Conservation (phyloP, 305 asterid species). For the Fraxinus baroniana region DNA sequence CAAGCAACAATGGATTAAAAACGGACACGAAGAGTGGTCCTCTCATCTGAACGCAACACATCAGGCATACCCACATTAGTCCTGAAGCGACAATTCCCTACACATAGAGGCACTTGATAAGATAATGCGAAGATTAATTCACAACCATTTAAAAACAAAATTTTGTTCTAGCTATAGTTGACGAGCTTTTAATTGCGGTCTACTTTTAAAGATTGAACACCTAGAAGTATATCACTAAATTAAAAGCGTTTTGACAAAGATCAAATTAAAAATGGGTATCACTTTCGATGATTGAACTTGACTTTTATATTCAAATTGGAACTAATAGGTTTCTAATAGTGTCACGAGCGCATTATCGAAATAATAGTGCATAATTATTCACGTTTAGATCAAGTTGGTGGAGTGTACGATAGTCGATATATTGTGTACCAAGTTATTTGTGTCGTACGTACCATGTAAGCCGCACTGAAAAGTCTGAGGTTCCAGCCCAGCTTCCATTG, state of each 20-base stretch:
- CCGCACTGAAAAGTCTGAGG: slow-evolving; percentile 46
- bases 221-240: background rate
- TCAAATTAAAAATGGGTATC: too few relatives aligned
- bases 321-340: too few relatives aligned
- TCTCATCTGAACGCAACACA: slow-evolving; percentile 54
- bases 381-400: too few relatives aligned
- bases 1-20: slow-evolving; percentile 58
- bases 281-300: too few relatives aligned
- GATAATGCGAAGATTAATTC: background rate
- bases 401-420: too few relatives aligned
- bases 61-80: slow-evolving; percentile 37
- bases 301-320: too few relatives aligned
- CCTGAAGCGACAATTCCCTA: slow-evolving; percentile 65
- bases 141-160: too few relatives aligned
- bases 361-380: too few relatives aligned
- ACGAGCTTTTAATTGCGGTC: too few relatives aligned
- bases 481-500: slow-evolving; percentile 89
- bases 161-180: too few relatives aligned
- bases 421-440: background rate
- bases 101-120: background rate
- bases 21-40: slow-evolving; percentile 70
- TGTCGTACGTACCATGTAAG: slow-evolving; percentile 46
- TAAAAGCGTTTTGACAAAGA: too few relatives aligned
- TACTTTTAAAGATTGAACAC: too few relatives aligned
- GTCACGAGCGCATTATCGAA: background rate